Evolutionary conservation across 768 basidiomycete genomes (phyloP).

Genomic region (Xanthoconium stramineum): DNA sequence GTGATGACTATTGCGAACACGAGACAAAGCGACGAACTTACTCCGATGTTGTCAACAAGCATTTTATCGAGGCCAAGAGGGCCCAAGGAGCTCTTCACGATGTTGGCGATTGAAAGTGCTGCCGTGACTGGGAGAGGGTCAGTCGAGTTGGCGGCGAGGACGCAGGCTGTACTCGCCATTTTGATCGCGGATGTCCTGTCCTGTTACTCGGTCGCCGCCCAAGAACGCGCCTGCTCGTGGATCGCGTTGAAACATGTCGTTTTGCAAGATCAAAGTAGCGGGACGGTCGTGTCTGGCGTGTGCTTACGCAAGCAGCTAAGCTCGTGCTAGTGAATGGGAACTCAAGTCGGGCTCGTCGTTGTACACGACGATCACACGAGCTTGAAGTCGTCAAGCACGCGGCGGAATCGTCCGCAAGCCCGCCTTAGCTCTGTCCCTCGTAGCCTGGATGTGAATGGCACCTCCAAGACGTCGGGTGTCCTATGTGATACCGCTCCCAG

Average conservation of each 20-base stretch:
- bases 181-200: constrained; percentile 95
- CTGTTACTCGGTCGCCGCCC: constrained; percentile 90
- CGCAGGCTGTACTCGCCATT: constrained; percentile 61
- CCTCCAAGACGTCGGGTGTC: constrained; percentile 71
- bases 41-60: constrained; percentile 97
- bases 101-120: constrained; percentile 94
- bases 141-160: not conserved
- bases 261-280: not conserved
- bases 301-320: constrained; percentile 21
- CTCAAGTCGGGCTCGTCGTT: not conserved
- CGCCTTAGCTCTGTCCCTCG: not conserved
- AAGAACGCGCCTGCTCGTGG: constrained; percentile 88
- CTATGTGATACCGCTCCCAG: constrained; percentile 80
- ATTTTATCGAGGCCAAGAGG: constrained; percentile 95
- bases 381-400: not conserved
- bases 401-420: not conserved
- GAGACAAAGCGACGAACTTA: constrained; percentile 36
- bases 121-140: constrained; percentile 67
- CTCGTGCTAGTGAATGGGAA: not conserved
- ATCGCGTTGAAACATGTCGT: constrained; percentile 83
- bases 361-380: constrained; percentile 3
- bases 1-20: constrained; percentile 8
- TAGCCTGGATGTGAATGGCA: constrained; percentile 33
- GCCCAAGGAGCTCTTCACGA: constrained; percentile 93
- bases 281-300: no score